A percentile compares a stretch with the other conserved stretches of the same genome.
phyloP scores from a whole-genome alignment of 305 asterid genomes.

The Rubia balearica region DNA sequence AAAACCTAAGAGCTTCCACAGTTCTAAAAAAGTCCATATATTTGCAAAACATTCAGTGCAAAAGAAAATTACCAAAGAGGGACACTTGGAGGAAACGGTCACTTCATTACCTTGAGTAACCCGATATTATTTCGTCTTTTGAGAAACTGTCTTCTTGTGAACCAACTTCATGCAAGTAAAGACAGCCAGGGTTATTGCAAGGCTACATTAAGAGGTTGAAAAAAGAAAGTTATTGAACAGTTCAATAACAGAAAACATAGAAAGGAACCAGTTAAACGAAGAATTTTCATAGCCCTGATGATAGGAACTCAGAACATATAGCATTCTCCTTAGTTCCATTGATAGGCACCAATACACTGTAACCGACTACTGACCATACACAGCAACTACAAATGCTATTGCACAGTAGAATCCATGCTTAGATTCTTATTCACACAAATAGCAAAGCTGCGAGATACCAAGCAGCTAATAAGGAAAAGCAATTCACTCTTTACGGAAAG shows the following conservation, averaged over 20 bases:
- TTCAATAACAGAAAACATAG: neutral
- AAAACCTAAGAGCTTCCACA: neutral
- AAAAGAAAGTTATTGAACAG: neutral
- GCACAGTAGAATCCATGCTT: no score
- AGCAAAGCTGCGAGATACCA: no score
- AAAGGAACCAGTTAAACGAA: neutral
- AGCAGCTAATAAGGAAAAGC: no score
- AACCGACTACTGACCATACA: no score
- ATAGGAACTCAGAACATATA: no score
- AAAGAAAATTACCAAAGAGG: neutral
- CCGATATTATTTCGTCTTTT: slow-evolving; percentile 89
- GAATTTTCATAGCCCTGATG: no score
- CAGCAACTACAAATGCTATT: no score
- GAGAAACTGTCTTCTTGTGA: slow-evolving; percentile 88
- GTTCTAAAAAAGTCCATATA: neutral
- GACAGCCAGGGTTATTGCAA: slow-evolving; percentile 89
- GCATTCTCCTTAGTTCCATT: no score
- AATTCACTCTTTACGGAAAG: no score
- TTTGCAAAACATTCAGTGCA: neutral
- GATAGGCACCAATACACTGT: no score
- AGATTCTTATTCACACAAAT: no score
- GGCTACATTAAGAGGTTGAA: slow-evolving; percentile 50
- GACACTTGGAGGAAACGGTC: neutral
- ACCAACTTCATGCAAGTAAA: slow-evolving; percentile 89
- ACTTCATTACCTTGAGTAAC: slow-evolving; percentile 64